These are phyloP conservation scores for Phytophthora hybrid DNA, from an alignment of 352 stramenopile genomes.

Conservation along the genomic window DNA sequence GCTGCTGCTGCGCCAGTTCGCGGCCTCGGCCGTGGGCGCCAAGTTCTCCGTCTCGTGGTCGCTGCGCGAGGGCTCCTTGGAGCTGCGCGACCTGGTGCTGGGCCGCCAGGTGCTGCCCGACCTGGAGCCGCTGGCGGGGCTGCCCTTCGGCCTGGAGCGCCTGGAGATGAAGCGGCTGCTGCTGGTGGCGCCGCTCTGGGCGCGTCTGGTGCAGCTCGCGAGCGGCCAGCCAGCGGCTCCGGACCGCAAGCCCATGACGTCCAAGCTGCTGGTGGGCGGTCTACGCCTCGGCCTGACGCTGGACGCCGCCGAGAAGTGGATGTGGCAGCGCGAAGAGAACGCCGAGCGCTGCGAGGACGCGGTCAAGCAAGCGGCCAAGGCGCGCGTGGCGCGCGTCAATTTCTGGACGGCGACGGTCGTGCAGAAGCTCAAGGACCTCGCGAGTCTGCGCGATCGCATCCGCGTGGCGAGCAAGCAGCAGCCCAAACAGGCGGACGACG, in stretches of 20 bases:
- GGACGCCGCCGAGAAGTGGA: slow-evolving; percentile 80
- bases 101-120: slow-evolving; percentile 51
- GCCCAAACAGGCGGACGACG: slow-evolving; percentile 21
- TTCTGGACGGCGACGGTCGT: slow-evolving; percentile 63
- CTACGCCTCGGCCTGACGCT: slow-evolving; percentile 65
- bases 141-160: slow-evolving; percentile 74
- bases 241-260: slow-evolving; percentile 41
- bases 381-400: slow-evolving; percentile 60
- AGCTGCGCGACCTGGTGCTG: slow-evolving; percentile 66
- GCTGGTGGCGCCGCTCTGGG: slow-evolving; percentile 64
- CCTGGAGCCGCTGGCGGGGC: slow-evolving; percentile 62
- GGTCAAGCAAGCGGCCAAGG: slow-evolving; percentile 59
- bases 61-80: slow-evolving; percentile 62
- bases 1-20: slow-evolving; percentile 57
- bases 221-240: slow-evolving; percentile 21
- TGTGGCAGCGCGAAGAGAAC: slow-evolving; percentile 78
- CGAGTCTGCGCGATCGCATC: slow-evolving; percentile 40
- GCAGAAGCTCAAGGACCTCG: slow-evolving; percentile 74
- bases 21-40: slow-evolving; percentile 51
- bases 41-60: slow-evolving; percentile 75
- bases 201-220: slow-evolving; percentile 35
- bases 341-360: slow-evolving; percentile 57
- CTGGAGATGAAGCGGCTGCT: slow-evolving; percentile 63
- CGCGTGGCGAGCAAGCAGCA: slow-evolving; percentile 39
- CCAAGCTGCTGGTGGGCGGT: slow-evolving; percentile 60